phyloP scores from a whole-genome alignment of 768 basidiomycete genomes.

The Pisolithus tinctorius region DNA sequence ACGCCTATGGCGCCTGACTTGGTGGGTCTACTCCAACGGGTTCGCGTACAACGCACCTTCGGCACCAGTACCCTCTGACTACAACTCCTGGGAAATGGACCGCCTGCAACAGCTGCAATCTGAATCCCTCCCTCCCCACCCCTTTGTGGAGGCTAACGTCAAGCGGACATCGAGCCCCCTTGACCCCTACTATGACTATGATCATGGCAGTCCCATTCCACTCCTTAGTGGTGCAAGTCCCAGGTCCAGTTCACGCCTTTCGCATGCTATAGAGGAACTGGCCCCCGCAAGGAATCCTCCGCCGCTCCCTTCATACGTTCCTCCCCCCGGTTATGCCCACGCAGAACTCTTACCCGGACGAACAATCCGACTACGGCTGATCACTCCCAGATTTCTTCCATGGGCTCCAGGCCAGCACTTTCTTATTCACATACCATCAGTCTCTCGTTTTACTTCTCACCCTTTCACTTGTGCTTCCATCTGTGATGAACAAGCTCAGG shows the following conservation, averaged over 20 bases:
- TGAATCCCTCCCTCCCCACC: not conserved
- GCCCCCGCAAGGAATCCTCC: not conserved
- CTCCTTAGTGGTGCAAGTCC: not conserved
- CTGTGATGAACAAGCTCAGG: slow-evolving; percentile 40
- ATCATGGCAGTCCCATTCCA: slow-evolving; percentile 5
- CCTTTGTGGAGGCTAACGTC: slow-evolving; percentile 2
- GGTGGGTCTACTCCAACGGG: slow-evolving; percentile 58
- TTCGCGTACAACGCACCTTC: slow-evolving; percentile 28
- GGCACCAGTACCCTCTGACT: not conserved
- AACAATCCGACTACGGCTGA: slow-evolving; percentile 61
- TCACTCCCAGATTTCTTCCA: slow-evolving; percentile 45
- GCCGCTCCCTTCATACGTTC: slow-evolving; percentile 27
- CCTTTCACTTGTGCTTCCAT: slow-evolving; percentile 69
- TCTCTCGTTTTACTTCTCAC: slow-evolving; percentile 57
- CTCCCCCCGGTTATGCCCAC: slow-evolving; percentile 63
- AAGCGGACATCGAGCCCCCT: slow-evolving; percentile 20
- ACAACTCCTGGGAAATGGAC: slow-evolving; percentile 22
- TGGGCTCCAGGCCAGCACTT: slow-evolving; percentile 84
- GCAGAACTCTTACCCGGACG: slow-evolving; percentile 64
- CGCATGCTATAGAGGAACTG: not conserved
- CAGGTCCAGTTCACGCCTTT: not conserved
- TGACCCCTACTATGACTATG: slow-evolving; percentile 16
- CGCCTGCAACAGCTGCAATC: slow-evolving; percentile 4
- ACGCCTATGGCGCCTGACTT: slow-evolving; percentile 46
- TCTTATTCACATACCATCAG: slow-evolving; percentile 56